Percentiles rank a stretch among this genome's conserved stretches.
Evolutionary conservation across 2,329 filamentous ascomycete genomes (phyloP).

Genomic region (Chaetothyriales sp.): DNA sequence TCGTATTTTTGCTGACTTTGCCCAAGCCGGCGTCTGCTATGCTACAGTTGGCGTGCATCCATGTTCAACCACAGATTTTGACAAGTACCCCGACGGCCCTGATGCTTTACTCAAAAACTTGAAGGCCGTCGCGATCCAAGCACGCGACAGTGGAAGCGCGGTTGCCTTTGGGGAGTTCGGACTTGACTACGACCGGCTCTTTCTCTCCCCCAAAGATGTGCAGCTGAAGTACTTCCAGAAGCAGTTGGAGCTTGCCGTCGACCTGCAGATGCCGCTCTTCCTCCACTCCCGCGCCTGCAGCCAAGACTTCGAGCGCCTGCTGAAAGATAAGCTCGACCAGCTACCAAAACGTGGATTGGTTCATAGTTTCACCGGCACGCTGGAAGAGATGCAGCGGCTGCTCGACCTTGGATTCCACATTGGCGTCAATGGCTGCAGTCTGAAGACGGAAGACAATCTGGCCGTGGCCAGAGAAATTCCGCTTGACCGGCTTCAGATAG

Average conservation of each 20-base stretch:
- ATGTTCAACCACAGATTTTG: constrained; percentile 71
- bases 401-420: constrained; percentile 73
- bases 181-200: constrained; percentile 86
- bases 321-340: constrained; percentile 50
- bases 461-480: constrained; percentile 68
- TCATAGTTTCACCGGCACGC: constrained; percentile 84
- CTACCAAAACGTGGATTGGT: constrained; percentile 70
- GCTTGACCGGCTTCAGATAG: constrained; percentile 71
- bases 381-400: constrained; percentile 69
- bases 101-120: constrained; percentile 42
- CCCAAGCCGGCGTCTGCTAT: constrained; percentile 63
- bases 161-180: constrained; percentile 88
- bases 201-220: constrained; percentile 61
- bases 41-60: constrained; percentile 90
- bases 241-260: constrained; percentile 66
- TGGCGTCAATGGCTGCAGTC: constrained; percentile 89
- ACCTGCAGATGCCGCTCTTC: constrained; percentile 73
- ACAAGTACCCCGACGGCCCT: constrained; percentile 38
- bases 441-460: constrained; percentile 89
- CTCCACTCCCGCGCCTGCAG: constrained; percentile 83
- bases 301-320: constrained; percentile 62
- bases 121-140: constrained; percentile 47
- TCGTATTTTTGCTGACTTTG: constrained; percentile 5
- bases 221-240: constrained; percentile 75
- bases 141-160: constrained; percentile 46